These are phyloP conservation scores for Aureobasidium sp. DNA, from an alignment of 2,329 filamentous ascomycete species.

Conservation along the genomic window DNA sequence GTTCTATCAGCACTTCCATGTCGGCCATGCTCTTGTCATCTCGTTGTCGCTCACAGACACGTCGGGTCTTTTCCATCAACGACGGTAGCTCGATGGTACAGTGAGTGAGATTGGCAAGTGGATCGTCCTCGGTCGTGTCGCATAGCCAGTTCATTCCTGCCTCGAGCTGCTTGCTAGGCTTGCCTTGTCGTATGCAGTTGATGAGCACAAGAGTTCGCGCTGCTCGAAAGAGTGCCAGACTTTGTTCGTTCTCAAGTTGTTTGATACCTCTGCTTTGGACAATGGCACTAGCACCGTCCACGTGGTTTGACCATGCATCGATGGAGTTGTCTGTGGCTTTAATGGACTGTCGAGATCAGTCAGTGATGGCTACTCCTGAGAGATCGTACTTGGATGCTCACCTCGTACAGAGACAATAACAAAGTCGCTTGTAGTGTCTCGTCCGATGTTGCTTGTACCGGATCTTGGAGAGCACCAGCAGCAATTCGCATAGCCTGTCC, in stretches of 20 bases:
- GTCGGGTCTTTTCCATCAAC: background rate
- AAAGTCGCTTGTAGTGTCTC: slow-evolving; percentile 54
- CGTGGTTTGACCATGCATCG: slow-evolving; percentile 50
- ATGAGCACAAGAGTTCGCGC: slow-evolving; percentile 14
- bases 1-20: slow-evolving; percentile 3
- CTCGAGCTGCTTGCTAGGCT: background rate
- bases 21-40: background rate
- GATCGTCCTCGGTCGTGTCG: slow-evolving; percentile 6
- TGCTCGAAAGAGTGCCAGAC: slow-evolving; percentile 13
- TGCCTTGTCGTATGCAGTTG: slow-evolving; percentile 13
- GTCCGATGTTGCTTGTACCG: slow-evolving; percentile 46
- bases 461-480: slow-evolving; percentile 48
- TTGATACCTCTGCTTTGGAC: slow-evolving; percentile 38
- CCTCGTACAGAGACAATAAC: slow-evolving; percentile 55
- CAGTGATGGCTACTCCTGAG: background rate
- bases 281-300: slow-evolving; percentile 54
- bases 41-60: background rate
- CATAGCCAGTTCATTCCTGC: slow-evolving; percentile 8
- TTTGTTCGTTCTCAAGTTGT: slow-evolving; percentile 23
- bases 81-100: slow-evolving; percentile 10
- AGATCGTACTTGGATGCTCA: slow-evolving; percentile 20
- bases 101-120: slow-evolving; percentile 1
- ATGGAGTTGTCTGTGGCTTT: slow-evolving; percentile 35
- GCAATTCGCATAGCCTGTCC: slow-evolving; percentile 21
- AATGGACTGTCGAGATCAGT: slow-evolving; percentile 4